Evolutionary conservation across 2,329 filamentous ascomycete species (phyloP).

Genomic region (Trichoderma brevicompactum): DNA sequence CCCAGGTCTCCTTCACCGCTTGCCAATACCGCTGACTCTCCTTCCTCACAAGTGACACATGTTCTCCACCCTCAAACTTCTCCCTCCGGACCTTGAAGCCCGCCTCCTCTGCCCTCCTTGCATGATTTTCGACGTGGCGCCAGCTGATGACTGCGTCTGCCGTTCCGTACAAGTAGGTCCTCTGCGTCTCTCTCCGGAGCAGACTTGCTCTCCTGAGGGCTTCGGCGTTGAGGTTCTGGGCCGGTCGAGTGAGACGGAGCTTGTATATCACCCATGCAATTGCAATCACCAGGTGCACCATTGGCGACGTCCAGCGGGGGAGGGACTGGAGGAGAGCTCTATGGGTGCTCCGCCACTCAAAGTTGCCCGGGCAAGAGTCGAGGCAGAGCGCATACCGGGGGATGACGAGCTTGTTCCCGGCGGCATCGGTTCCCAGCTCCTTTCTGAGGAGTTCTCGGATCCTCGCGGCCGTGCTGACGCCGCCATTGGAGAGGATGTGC

Average conservation of each 20-base stretch:
- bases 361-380: slow-evolving; percentile 56
- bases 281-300: slow-evolving; percentile 43
- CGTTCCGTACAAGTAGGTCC: slow-evolving; percentile 58
- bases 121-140: slow-evolving; percentile 54
- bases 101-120: slow-evolving; percentile 44
- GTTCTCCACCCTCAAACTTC: slow-evolving; percentile 51
- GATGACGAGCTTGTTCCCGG: slow-evolving; percentile 33
- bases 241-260: slow-evolving; percentile 37
- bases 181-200: slow-evolving; percentile 46
- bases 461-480: slow-evolving; percentile 47
- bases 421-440: slow-evolving; percentile 32
- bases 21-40: slow-evolving; percentile 57
- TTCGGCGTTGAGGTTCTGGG: slow-evolving; percentile 42
- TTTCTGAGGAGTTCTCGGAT: slow-evolving; percentile 38
- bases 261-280: slow-evolving; percentile 41
- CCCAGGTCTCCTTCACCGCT: slow-evolving; percentile 53
- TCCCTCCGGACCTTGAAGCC: slow-evolving; percentile 52
- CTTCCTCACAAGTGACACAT: slow-evolving; percentile 55
- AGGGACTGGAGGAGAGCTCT: slow-evolving; percentile 46
- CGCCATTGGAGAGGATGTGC: slow-evolving; percentile 60
- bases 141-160: slow-evolving; percentile 53
- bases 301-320: slow-evolving; percentile 41
- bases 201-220: slow-evolving; percentile 44
- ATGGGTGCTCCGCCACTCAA: slow-evolving; percentile 46
- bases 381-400: slow-evolving; percentile 51